phyloP scores from a whole-genome alignment of 2,329 filamentous ascomycete genomes.

The Venturia pyrina region DNA sequence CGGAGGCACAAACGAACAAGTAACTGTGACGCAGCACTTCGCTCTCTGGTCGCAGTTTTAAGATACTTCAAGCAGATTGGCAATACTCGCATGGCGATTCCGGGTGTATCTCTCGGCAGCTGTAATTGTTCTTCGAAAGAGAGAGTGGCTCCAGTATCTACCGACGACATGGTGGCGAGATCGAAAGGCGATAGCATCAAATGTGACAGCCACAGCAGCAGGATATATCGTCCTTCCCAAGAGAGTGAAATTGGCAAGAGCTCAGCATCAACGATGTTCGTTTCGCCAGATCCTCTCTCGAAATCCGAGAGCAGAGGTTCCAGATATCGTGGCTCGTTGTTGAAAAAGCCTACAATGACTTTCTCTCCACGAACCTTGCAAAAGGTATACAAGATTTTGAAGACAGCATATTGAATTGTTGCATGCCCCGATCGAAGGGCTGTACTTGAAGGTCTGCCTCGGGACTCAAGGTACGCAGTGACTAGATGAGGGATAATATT shows the following conservation, averaged over 20 bases:
- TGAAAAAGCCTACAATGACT: constrained; percentile 81
- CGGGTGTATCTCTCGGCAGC: constrained; percentile 54
- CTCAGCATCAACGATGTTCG: constrained; percentile 11
- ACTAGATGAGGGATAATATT: constrained; percentile 65
- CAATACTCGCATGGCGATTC: constrained; percentile 60
- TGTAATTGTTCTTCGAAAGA: constrained; percentile 33
- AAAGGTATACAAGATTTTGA: constrained; percentile 73
- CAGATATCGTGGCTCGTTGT: constrained; percentile 77
- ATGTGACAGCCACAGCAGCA: constrained; percentile 65
- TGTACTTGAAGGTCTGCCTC: neutral
- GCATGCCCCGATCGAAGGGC: neutral
- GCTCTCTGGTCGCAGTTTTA: constrained; percentile 69
- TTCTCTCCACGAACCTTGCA: constrained; percentile 94
- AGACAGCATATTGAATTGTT: constrained; percentile 37
- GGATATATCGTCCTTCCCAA: constrained; percentile 86
- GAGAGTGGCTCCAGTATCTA: constrained; percentile 27
- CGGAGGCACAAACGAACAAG: constrained; percentile 75
- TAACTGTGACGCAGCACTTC: constrained; percentile 74
- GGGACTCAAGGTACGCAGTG: constrained; percentile 61
- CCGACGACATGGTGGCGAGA: constrained; percentile 66
- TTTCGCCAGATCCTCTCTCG: constrained; percentile 43
- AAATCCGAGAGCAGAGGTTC: constrained; percentile 70
- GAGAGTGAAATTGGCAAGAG: constrained; percentile 17
- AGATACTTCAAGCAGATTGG: constrained; percentile 64
- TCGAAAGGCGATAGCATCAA: constrained; percentile 69